Conservation (phyloP, 176 grass and related monocot genomes). For the Aegilops umbellulata region DNA sequence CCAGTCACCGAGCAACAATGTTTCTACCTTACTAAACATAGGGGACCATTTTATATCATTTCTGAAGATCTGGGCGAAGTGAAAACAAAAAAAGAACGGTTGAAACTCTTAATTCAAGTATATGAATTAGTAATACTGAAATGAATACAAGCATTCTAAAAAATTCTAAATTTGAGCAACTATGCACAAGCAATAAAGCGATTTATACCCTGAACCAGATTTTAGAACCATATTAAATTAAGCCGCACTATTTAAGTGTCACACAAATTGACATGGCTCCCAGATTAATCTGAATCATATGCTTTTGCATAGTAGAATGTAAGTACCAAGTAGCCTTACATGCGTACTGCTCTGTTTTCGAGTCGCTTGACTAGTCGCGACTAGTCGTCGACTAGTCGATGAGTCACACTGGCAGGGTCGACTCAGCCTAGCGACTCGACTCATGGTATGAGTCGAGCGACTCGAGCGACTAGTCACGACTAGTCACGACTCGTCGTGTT, state of each 20-base stretch:
- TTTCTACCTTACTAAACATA: background rate
- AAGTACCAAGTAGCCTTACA: background rate
- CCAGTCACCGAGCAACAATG: background rate
- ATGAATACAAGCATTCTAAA: background rate
- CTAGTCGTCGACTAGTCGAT: too few species aligned
- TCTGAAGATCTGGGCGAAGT: background rate
- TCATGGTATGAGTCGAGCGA: too few species aligned
- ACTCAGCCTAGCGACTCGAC: too few species aligned
- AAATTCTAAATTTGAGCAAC: background rate
- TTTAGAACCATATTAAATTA: background rate
- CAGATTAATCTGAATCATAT: background rate
- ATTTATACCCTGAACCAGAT: background rate
- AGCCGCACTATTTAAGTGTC: background rate
- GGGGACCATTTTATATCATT: constrained; percentile 1
- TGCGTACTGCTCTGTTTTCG: too few species aligned
- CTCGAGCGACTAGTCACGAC: too few species aligned
- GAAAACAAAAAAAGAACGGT: background rate
- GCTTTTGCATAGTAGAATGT: background rate
- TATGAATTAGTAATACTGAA: background rate
- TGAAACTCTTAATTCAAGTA: background rate
- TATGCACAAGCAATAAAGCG: background rate
- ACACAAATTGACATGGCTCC: background rate
- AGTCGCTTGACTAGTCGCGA: too few species aligned
- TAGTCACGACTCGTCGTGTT: too few species aligned
- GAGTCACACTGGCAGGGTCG: too few species aligned